Percentiles rank a stretch among this genome's conserved stretches.
phyloP scores from a whole-genome alignment of 768 basidiomycete species.

The Mycena chlorophos region DNA sequence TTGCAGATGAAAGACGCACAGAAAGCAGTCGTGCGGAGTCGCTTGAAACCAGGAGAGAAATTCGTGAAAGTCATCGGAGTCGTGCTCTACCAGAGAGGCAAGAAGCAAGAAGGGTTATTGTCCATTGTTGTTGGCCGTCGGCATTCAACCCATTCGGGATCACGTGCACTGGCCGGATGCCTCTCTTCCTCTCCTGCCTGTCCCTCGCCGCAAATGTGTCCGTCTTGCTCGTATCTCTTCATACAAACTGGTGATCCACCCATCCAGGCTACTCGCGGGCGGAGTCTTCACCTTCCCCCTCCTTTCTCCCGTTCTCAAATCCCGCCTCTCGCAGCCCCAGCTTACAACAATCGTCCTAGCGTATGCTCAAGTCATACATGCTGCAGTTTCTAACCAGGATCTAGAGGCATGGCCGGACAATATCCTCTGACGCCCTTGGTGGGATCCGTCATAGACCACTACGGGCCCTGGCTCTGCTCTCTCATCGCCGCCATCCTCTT shows the following conservation, averaged over 20 bases:
- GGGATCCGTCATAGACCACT: conserved; percentile 65
- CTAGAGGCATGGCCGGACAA: conserved; percentile 80
- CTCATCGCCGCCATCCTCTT: conserved; percentile 61
- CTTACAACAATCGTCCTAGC: conserved; percentile 75
- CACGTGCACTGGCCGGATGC: not conserved
- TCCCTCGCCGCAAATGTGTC: conserved; percentile 68
- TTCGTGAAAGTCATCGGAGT: conserved; percentile 6
- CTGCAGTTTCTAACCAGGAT: conserved; percentile 5
- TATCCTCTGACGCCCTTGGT: conserved; percentile 73
- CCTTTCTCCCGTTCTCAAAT: conserved; percentile 61
- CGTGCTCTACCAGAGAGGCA: conserved; percentile 2
- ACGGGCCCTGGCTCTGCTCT: conserved; percentile 71
- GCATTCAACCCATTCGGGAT: not conserved
- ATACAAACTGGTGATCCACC: not conserved
- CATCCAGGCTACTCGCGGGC: conserved; percentile 67
- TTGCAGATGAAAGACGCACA: conserved; percentile 4
- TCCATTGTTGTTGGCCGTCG: not conserved
- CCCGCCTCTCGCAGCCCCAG: conserved; percentile 68
- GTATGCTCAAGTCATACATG: conserved; percentile 41
- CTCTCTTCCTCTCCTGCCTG: conserved; percentile 34
- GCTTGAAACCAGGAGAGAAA: conserved; percentile 11
- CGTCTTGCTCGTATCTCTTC: conserved; percentile 25
- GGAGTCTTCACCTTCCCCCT: conserved; percentile 80
- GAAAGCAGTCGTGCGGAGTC: conserved; percentile 16
- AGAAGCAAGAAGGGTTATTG: conserved; percentile 4